These are phyloP conservation scores for Isoetes engelmannii DNA, from an alignment of 83 land plant genomes.

Conservation along the genomic window DNA sequence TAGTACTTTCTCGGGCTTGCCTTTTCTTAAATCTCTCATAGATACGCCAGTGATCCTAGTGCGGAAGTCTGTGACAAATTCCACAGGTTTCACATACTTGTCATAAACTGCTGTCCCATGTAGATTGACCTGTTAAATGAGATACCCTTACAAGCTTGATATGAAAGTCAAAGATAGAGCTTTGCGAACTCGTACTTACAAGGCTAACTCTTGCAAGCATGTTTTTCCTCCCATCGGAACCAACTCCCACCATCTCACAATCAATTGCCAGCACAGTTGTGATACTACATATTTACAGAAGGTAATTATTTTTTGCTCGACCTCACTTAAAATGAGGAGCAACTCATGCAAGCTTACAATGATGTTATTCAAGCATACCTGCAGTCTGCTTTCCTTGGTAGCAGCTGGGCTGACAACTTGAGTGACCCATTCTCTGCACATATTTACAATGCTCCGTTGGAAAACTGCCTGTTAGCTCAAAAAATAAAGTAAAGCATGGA, in stretches of 20 bases:
- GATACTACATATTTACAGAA: constrained; percentile 30
- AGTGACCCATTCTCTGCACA: too few relatives aligned
- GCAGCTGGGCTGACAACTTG: too few relatives aligned
- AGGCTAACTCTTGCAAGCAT: constrained; percentile 85
- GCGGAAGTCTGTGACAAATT: constrained; percentile 78
- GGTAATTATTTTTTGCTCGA: not conserved
- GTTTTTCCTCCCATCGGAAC: constrained; percentile 63
- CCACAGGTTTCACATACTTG: constrained; percentile 81
- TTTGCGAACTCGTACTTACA: constrained; percentile 34
- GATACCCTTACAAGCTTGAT: not conserved
- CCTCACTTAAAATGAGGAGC: too few relatives aligned
- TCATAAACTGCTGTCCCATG: constrained; percentile 86
- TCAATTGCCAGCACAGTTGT: constrained; percentile 82
- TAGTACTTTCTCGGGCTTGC: constrained; percentile 18
- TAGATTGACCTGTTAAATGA: constrained; percentile 57
- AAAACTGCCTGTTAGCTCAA: too few relatives aligned
- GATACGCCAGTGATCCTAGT: constrained; percentile 82
- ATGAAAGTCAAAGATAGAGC: not conserved
- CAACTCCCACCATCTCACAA: constrained; percentile 99
- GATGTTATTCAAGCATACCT: too few relatives aligned
- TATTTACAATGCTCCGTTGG: too few relatives aligned
- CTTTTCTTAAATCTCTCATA: constrained; percentile 60
- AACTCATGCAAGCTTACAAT: too few relatives aligned
- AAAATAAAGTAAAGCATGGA: too few relatives aligned
- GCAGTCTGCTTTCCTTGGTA: too few relatives aligned